Evolutionary conservation across 768 basidiomycete genomes (phyloP).

Genomic region (Lactifluus piperatus): DNA sequence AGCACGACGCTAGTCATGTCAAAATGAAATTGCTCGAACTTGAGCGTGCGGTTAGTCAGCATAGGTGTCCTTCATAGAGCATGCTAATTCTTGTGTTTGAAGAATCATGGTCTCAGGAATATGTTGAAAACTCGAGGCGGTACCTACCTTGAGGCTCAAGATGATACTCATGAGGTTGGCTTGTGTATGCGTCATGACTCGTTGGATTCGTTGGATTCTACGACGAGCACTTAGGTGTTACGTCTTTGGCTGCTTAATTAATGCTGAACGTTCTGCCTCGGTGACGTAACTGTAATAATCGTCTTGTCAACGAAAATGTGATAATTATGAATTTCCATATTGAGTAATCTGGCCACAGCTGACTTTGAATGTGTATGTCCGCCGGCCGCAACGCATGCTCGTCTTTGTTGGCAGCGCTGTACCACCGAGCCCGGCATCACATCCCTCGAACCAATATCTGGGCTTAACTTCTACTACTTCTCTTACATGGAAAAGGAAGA

Average conservation of each 20-base stretch:
- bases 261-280: not conserved
- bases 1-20: constrained; percentile 51
- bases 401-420: too few species aligned
- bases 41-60: constrained; percentile 49
- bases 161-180: constrained; percentile 3
- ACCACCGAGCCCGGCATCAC: not conserved
- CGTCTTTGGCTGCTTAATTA: not conserved
- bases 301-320: not conserved
- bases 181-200: constrained; percentile 9
- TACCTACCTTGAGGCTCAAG: not conserved
- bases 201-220: constrained; percentile 1
- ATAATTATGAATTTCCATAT: not conserved
- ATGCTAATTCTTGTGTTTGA: not conserved
- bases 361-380: constrained; percentile 11
- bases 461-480: not conserved
- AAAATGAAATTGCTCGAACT: constrained; percentile 61
- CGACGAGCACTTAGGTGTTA: not conserved
- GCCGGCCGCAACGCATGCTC: not conserved
- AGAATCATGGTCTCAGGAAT: constrained; percentile 18
- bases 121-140: constrained; percentile 8
- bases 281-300: not conserved
- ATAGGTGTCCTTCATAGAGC: not conserved
- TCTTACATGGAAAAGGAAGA: constrained; percentile 51
- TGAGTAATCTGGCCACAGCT: constrained; percentile 9
- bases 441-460: not conserved